A percentile compares a stretch with the other conserved stretches of the same genome.
Conservation (phyloP, 2,329 filamentous ascomycete species). For the Amphichorda felina region DNA sequence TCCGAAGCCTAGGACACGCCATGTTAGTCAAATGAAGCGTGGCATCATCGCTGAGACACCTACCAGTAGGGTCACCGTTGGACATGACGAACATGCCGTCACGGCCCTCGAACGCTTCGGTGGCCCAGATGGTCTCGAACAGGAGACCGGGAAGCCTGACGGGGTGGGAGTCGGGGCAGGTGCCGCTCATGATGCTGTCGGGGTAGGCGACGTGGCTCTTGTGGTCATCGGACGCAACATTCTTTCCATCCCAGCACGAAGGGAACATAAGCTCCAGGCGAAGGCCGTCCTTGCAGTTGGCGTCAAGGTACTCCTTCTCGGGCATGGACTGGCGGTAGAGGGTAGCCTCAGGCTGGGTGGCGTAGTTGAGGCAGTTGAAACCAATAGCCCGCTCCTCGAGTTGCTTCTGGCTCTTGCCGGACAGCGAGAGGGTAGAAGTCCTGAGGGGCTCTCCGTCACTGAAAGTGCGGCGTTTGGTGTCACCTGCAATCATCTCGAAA, state of each 20-base stretch:
- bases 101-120: slow-evolving; percentile 47
- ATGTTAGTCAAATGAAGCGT: slow-evolving; percentile 3
- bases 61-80: slow-evolving; percentile 67
- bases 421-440: too few relatives aligned
- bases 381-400: slow-evolving; percentile 74
- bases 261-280: slow-evolving; percentile 81
- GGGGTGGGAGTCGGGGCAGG: slow-evolving; percentile 59
- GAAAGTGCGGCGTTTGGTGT: slow-evolving; percentile 57
- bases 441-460: slow-evolving; percentile 54
- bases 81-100: slow-evolving; percentile 62
- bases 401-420: too few relatives aligned
- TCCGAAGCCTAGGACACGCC: slow-evolving; percentile 43
- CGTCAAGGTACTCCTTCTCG: slow-evolving; percentile 67
- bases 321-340: slow-evolving; percentile 75
- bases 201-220: slow-evolving; percentile 67
- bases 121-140: slow-evolving; percentile 79
- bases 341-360: slow-evolving; percentile 51
- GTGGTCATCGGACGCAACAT: slow-evolving; percentile 42
- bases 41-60: slow-evolving; percentile 10
- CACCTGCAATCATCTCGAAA: slow-evolving; percentile 76
- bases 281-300: slow-evolving; percentile 69
- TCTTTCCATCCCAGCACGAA: slow-evolving; percentile 71
- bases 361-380: slow-evolving; percentile 92
- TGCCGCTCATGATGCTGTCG: slow-evolving; percentile 61
- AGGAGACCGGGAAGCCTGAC: slow-evolving; percentile 63